Conservation (phyloP, 2,329 filamentous ascomycete genomes). For the Aspergillus proliferans region DNA sequence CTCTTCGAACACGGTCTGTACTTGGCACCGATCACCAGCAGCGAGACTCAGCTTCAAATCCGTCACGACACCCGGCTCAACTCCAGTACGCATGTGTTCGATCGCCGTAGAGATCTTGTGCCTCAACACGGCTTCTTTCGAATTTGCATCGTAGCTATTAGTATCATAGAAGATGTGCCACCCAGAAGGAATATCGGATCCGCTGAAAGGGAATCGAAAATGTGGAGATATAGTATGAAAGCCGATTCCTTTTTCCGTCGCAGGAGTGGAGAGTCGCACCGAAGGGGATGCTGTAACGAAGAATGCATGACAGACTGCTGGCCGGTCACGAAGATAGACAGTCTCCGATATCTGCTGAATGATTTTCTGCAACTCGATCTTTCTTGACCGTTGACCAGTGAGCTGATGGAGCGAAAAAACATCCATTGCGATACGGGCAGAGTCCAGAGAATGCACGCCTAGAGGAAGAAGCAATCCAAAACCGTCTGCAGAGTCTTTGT, state of each 20-base stretch:
- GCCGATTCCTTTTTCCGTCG: conserved; percentile 19
- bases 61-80: conserved; percentile 19
- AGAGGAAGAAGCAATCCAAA: conserved; percentile 22
- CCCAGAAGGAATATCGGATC: conserved; percentile 11
- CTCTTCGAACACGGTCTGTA: conserved; percentile 16
- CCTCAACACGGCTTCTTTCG: conserved; percentile 12
- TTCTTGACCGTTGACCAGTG: conserved; percentile 2
- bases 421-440: conserved; percentile 13
- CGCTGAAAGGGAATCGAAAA: conserved; percentile 12
- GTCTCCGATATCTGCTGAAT: conserved; percentile 20
- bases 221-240: conserved; percentile 30
- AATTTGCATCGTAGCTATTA: conserved; percentile 6
- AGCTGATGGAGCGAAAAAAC: conserved; percentile 13
- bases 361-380: conserved; percentile 10
- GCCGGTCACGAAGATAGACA: conserved; percentile 16
- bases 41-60: conserved; percentile 19
- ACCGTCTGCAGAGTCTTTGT: conserved; percentile 10
- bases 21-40: conserved; percentile 15
- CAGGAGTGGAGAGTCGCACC: conserved; percentile 14
- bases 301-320: conserved; percentile 28
- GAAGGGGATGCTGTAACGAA: conserved; percentile 21
- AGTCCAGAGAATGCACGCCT: conserved; percentile 16
- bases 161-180: conserved; percentile 25
- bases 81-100: conserved; percentile 23
- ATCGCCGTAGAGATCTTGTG: conserved; percentile 17